phyloP scores from a whole-genome alignment of 176 grass and related monocot species.

The Typha latifolia region DNA sequence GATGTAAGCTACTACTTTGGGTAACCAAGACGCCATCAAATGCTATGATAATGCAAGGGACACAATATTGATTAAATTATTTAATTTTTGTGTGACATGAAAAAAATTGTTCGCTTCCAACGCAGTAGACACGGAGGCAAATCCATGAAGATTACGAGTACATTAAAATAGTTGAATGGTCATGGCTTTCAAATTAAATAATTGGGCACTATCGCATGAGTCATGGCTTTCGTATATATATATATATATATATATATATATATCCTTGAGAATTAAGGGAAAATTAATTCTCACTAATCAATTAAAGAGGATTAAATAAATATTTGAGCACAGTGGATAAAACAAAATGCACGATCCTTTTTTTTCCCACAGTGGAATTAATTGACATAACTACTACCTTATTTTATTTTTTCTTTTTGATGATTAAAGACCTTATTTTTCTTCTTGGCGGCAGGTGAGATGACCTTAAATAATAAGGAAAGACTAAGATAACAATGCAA shows the following conservation, averaged over 20 bases:
- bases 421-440: neutral
- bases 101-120: conserved; percentile 16
- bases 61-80: neutral
- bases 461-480: too few relatives aligned
- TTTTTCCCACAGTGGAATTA: neutral
- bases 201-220: neutral
- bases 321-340: neutral
- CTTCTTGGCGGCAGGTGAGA: neutral
- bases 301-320: neutral
- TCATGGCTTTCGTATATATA: neutral
- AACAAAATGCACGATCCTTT: neutral
- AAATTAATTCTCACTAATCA: neutral
- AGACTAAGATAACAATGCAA: too few relatives aligned
- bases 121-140: conserved; percentile 25
- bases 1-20: conserved; percentile 30
- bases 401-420: neutral
- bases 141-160: neutral
- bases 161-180: neutral
- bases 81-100: neutral
- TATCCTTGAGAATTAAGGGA: neutral
- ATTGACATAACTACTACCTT: neutral
- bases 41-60: neutral
- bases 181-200: neutral
- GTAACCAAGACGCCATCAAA: conserved; percentile 15
- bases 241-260: too few relatives aligned